Percentiles rank a stretch among this genome's conserved stretches.
Conservation (phyloP, 2,329 filamentous ascomycete species). For the Botrytis fragariae region DNA sequence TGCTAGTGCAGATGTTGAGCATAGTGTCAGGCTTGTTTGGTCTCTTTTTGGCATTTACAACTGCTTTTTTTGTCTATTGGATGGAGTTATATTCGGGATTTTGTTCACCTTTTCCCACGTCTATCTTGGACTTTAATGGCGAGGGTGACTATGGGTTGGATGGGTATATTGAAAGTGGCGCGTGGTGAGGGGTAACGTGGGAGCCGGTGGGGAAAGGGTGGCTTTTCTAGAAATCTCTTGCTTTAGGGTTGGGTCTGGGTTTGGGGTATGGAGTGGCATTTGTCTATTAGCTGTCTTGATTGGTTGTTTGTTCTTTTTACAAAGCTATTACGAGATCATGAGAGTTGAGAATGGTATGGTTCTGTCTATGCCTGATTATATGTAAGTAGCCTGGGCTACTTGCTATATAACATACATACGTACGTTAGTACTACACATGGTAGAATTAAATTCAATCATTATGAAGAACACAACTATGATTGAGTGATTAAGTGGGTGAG, state of each 20-base stretch:
- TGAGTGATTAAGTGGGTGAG: neutral
- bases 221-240: slow-evolving; percentile 8
- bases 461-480: neutral
- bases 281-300: slow-evolving; percentile 12
- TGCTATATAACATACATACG: slow-evolving; percentile 12
- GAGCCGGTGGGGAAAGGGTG: slow-evolving; percentile 5
- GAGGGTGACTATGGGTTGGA: slow-evolving; percentile 8
- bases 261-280: slow-evolving; percentile 3
- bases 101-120: slow-evolving; percentile 5
- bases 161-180: slow-evolving; percentile 15
- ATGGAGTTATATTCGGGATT: slow-evolving; percentile 7
- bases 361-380: slow-evolving; percentile 6
- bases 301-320: slow-evolving; percentile 1
- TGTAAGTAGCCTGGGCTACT: neutral
- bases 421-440: slow-evolving; percentile 7
- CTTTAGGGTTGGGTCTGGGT: neutral
- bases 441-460: slow-evolving; percentile 15
- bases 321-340: slow-evolving; percentile 14
- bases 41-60: slow-evolving; percentile 15
- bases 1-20: slow-evolving; percentile 22
- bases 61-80: slow-evolving; percentile 13
- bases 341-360: slow-evolving; percentile 9
- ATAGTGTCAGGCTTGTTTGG: slow-evolving; percentile 13
- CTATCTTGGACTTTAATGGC: slow-evolving; percentile 13
- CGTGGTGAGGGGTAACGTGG: neutral